Conservation (phyloP, 345 rosid genomes). For the Turritis glabra region DNA sequence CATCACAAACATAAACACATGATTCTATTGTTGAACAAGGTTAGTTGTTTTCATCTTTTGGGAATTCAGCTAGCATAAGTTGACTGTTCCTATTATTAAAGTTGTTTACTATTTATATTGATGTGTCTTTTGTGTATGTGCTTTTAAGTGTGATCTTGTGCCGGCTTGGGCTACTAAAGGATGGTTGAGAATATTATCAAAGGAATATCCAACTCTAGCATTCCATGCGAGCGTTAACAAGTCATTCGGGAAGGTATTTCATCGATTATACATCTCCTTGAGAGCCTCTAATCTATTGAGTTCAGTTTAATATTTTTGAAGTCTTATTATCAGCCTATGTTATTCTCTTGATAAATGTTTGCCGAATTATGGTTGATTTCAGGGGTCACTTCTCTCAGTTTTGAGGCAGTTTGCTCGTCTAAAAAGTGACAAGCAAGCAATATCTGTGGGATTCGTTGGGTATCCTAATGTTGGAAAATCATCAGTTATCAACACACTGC, state of each 20-base stretch:
- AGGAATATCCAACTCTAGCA: constrained; percentile 92
- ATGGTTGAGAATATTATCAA: constrained; percentile 86
- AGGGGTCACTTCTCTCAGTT: constrained; percentile 94
- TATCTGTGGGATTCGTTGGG: constrained; percentile 95
- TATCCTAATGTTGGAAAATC: constrained; percentile 98
- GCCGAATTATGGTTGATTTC: constrained; percentile 21
- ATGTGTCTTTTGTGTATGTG: neutral
- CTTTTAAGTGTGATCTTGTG: constrained; percentile 79
- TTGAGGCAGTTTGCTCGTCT: constrained; percentile 90
- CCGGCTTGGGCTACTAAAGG: constrained; percentile 98
- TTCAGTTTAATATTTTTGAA: neutral
- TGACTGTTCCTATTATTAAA: neutral
- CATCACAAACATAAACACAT: constrained; percentile 88
- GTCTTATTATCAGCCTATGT: neutral
- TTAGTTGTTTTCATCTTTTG: constrained; percentile 30
- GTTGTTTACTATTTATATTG: neutral
- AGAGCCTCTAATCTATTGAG: neutral
- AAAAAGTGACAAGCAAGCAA: constrained; percentile 92
- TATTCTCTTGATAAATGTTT: neutral
- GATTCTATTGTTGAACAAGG: constrained; percentile 94
- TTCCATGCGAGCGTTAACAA: constrained; percentile 93
- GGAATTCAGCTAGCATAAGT: neutral
- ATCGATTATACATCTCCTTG: neutral
- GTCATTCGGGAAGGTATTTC: constrained; percentile 89
- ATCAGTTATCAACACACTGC: constrained; percentile 90